These are phyloP conservation scores for Entophlyctis helioformis DNA, from an alignment of 192 early-diverging fungal genomes.

Conservation along the genomic window DNA sequence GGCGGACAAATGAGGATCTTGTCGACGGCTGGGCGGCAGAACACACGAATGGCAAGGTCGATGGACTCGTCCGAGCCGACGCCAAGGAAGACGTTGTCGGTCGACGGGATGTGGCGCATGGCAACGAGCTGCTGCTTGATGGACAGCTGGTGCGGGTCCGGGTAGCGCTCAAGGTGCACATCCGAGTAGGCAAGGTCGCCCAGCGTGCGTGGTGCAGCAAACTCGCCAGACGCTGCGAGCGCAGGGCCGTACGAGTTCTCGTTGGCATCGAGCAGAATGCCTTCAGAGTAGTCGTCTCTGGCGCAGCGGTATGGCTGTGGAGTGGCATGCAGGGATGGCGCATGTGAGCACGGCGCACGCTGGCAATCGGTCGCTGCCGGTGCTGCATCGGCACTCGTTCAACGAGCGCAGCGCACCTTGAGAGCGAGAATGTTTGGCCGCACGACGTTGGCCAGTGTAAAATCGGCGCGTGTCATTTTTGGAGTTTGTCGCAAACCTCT, in stretches of 20 bases:
- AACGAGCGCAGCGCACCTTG: conserved; percentile 9
- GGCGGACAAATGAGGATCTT: conserved; percentile 91
- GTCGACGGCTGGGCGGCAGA: conserved; percentile 82
- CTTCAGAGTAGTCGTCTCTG: conserved; percentile 88
- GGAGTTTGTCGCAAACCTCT: no score
- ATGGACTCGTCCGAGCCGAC: conserved; percentile 97
- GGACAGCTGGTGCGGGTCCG: conserved; percentile 79
- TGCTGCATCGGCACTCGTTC: no score
- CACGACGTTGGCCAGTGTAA: conserved; percentile 22
- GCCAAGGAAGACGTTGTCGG: conserved; percentile 80
- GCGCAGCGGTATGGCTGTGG: conserved; percentile 88
- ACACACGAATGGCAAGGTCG: conserved; percentile 78
- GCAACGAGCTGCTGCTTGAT: conserved; percentile 68
- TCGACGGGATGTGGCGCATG: conserved; percentile 54
- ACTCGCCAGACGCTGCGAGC: conserved; percentile 4
- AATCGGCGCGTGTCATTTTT: conserved; percentile 3
- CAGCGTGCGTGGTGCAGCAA: conserved; percentile 7
- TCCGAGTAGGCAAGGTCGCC: conserved; percentile 10
- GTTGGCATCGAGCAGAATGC: conserved; percentile 97
- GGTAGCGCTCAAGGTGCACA: conserved; percentile 78
- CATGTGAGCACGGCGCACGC: not conserved
- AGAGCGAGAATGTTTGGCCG: conserved; percentile 34
- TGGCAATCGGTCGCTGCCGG: no score
- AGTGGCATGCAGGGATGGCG: not conserved
- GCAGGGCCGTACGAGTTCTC: conserved; percentile 86